Evolutionary conservation across 2,329 filamentous ascomycete genomes (phyloP).

Genomic region (Hypoxylon sp.): DNA sequence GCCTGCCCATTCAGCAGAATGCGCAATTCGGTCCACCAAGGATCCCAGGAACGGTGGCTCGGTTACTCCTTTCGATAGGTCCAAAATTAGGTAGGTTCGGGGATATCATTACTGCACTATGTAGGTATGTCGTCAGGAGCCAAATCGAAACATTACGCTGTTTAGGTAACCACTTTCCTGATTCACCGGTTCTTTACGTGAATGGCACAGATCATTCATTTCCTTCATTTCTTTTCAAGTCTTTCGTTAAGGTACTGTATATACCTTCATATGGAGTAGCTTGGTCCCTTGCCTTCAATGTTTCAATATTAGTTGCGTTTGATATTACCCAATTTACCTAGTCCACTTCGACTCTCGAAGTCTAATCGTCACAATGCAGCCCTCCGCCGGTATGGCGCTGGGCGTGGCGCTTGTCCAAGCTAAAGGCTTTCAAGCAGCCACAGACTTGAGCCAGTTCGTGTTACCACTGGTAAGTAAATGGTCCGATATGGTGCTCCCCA

Average conservation of each 20-base stretch:
- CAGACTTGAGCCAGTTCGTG: constrained; percentile 46
- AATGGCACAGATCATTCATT: constrained; percentile 15
- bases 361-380: constrained; percentile 41
- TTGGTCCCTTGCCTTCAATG: constrained; percentile 18
- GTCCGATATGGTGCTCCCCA: not conserved
- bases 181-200: constrained; percentile 22
- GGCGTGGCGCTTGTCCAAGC: constrained; percentile 28
- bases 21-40: constrained; percentile 29
- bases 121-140: constrained; percentile 36
- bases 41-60: constrained; percentile 33
- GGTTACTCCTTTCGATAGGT: constrained; percentile 39
- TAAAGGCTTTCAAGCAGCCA: constrained; percentile 25
- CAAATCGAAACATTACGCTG: constrained; percentile 12
- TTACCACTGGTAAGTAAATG: constrained; percentile 46
- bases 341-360: constrained; percentile 23
- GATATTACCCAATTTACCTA: constrained; percentile 20
- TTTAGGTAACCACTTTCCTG: constrained; percentile 23
- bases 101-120: constrained; percentile 5
- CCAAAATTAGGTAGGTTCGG: constrained; percentile 39
- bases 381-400: constrained; percentile 28
- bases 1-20: constrained; percentile 22
- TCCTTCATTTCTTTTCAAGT: constrained; percentile 15
- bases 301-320: constrained; percentile 27
- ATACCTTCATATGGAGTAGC: constrained; percentile 14
- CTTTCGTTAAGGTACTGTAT: constrained; percentile 19